phyloP scores from a whole-genome alignment of 2,329 filamentous ascomycete genomes.

The Grosmannia huntii region DNA sequence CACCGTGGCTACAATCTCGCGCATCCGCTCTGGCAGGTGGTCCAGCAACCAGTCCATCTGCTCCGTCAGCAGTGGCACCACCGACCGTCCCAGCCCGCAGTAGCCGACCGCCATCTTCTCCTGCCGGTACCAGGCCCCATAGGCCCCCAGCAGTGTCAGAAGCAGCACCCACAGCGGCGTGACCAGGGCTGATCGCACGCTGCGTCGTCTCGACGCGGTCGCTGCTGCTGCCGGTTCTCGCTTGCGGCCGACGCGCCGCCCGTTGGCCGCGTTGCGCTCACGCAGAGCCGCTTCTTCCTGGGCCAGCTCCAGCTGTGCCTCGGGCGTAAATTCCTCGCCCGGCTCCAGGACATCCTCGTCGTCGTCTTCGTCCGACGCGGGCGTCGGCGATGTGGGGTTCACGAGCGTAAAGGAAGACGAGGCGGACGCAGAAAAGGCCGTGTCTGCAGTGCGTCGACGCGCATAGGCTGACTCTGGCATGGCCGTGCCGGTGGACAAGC shows the following conservation, averaged over 20 bases:
- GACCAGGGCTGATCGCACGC: slow-evolving; percentile 32
- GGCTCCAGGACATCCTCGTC: slow-evolving; percentile 37
- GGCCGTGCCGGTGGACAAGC: background rate
- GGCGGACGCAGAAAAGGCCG: background rate
- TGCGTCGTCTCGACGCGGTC: slow-evolving; percentile 20
- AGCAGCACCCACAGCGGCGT: slow-evolving; percentile 61
- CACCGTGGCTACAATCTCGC: slow-evolving; percentile 19
- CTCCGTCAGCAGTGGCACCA: slow-evolving; percentile 28
- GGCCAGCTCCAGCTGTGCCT: slow-evolving; percentile 73
- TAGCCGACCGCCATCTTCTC: slow-evolving; percentile 96
- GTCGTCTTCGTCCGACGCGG: background rate
- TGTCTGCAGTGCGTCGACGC: slow-evolving; percentile 31
- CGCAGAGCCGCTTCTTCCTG: slow-evolving; percentile 45
- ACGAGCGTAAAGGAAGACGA: background rate
- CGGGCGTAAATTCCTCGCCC: slow-evolving; percentile 88
- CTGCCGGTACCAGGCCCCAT: slow-evolving; percentile 76
- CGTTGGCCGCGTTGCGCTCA: slow-evolving; percentile 32
- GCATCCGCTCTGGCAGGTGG: slow-evolving; percentile 23
- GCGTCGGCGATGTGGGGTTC: background rate
- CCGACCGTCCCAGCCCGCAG: slow-evolving; percentile 67
- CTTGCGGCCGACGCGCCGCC: slow-evolving; percentile 13
- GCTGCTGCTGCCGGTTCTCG: slow-evolving; percentile 2
- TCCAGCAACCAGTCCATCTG: slow-evolving; percentile 23
- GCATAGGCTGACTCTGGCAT: slow-evolving; percentile 9
- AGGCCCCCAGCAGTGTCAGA: slow-evolving; percentile 55